Evolutionary conservation across 106 monocot species (phyloP).

Genomic region (Allium cepa): DNA sequence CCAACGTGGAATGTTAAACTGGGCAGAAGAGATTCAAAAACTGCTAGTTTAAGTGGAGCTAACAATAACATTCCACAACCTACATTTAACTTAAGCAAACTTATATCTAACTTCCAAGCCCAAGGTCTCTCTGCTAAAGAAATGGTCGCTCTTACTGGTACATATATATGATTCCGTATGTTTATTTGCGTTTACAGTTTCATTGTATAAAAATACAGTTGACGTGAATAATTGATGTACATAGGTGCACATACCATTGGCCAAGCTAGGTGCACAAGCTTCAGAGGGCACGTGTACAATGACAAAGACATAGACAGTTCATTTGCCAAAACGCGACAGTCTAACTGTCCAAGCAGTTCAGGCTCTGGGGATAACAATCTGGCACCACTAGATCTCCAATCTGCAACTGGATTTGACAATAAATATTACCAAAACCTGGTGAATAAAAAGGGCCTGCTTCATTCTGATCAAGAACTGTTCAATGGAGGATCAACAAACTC

Average conservation of each 20-base stretch:
- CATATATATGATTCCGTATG: neutral
- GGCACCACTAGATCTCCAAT: conserved; percentile 45
- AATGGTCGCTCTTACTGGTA: conserved; percentile 74
- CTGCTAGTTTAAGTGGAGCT: conserved; percentile 45
- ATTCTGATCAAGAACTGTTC: conserved; percentile 82
- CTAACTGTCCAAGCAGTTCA: conserved; percentile 36
- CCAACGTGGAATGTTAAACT: conserved; percentile 65
- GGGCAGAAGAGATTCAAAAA: conserved; percentile 63
- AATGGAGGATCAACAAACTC: conserved; percentile 55
- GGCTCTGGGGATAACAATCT: conserved; percentile 54
- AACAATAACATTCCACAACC: conserved; percentile 68
- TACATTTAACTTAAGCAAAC: conserved; percentile 35
- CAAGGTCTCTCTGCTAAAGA: conserved; percentile 67
- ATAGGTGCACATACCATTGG: conserved; percentile 69
- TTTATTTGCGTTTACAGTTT: no score
- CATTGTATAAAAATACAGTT: no score
- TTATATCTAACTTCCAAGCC: conserved; percentile 59
- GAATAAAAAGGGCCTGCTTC: conserved; percentile 55
- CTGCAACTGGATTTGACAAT: conserved; percentile 51
- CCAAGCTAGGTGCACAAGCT: conserved; percentile 53
- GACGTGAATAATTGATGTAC: no score
- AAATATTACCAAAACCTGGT: conserved; percentile 65
- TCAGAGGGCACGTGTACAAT: conserved; percentile 63
- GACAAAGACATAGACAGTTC: conserved; percentile 60
- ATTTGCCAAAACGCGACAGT: conserved; percentile 28